Percentiles rank a stretch among this genome's conserved stretches.
These are phyloP conservation scores for Gracilaria domingensis DNA, from an alignment of 23 red algal genomes.

Conservation along the genomic window DNA sequence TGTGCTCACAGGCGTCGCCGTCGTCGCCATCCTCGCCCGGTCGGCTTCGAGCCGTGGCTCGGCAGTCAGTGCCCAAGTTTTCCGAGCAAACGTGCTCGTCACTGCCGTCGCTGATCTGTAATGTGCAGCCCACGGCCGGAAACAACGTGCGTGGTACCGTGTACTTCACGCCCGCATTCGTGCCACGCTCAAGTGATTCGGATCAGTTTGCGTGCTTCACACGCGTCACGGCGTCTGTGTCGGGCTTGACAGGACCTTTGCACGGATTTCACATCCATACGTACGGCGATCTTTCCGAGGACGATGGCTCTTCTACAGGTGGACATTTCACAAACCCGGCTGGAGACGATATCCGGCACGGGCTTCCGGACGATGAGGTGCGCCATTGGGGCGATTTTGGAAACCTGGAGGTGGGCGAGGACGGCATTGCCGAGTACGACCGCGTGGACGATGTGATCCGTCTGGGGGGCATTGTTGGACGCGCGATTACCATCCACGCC, in stretches of 20 bases:
- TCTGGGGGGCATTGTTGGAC: slow-evolving; percentile 38
- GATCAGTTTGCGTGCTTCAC: slow-evolving; percentile 42
- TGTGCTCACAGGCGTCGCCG: background rate
- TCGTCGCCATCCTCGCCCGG: too few species aligned
- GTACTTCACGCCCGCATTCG: slow-evolving; percentile 41
- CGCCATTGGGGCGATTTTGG: slow-evolving; percentile 75
- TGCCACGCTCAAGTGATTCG: background rate
- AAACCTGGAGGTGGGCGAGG: slow-evolving; percentile 47
- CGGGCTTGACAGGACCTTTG: background rate
- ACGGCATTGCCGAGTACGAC: slow-evolving; percentile 28
- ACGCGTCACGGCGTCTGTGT: slow-evolving; percentile 14
- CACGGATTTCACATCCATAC: slow-evolving; percentile 74
- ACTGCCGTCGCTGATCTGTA: slow-evolving; percentile 40
- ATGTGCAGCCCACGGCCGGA: slow-evolving; percentile 53
- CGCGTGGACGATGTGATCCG: slow-evolving; percentile 55
- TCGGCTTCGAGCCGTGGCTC: background rate
- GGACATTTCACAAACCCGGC: slow-evolving; percentile 74
- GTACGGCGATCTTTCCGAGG: slow-evolving; percentile 60
- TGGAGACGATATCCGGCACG: slow-evolving; percentile 41
- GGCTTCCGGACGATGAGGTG: background rate
- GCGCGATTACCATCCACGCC: slow-evolving; percentile 66
- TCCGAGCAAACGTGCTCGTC: slow-evolving; percentile 10
- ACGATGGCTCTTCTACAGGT: slow-evolving; percentile 59
- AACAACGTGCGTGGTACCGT: background rate
- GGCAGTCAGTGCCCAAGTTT: background rate